Evolutionary conservation across 805 yeast species (phyloP), one percentile per base, ranked within the genome.

Genomic region (Myxozyma nipponensis): DNA sequence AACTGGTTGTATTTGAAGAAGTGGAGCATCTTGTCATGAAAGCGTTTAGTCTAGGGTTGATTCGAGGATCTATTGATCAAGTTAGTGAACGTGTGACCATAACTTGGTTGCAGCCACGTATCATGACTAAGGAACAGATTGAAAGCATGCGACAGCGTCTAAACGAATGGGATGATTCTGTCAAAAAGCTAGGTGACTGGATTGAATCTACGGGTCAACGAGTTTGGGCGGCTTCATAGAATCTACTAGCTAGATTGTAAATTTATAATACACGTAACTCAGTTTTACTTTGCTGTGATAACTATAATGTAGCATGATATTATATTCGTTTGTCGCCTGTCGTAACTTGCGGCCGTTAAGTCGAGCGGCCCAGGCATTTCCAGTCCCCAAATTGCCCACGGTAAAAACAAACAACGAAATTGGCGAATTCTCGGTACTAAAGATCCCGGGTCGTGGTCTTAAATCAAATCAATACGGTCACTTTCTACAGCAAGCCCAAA

Each of bases 41-140:
- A 71, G 90, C 96, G 36, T 79, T 93, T 56, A 81, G 93, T 57
- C 72, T 93, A 50, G 86, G 86, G 17, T 75, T 93, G 59, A 77
- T 93, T 63, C 81, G 81, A 67, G 98, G 98, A n/a, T 75, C 79
- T 45, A 91, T 93, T 61, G 95, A 93, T 66, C 95, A 93, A 71
- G 86, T 89, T 39, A 78, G 79, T 44, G 79, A 83, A 66, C 72
- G 83, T 13, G 85, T 93, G 49, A 81, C 84, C 30, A 82, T 93
- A 42, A 81, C 85, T 24, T 93, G 98, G 98, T 83, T 91, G 55
- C 98, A 93, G 74, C 98, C 98, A 52, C 78, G 98, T 63, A 86
- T 89, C 48, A 83, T 93, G 77, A 87, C 87, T 63, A 75, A 74
- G 56, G 79, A 78, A 39, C 98, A 93, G 73, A 84, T 91, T 51